phyloP scores from a whole-genome alignment of 208 protist species.

The Phytomonas serpens region DNA sequence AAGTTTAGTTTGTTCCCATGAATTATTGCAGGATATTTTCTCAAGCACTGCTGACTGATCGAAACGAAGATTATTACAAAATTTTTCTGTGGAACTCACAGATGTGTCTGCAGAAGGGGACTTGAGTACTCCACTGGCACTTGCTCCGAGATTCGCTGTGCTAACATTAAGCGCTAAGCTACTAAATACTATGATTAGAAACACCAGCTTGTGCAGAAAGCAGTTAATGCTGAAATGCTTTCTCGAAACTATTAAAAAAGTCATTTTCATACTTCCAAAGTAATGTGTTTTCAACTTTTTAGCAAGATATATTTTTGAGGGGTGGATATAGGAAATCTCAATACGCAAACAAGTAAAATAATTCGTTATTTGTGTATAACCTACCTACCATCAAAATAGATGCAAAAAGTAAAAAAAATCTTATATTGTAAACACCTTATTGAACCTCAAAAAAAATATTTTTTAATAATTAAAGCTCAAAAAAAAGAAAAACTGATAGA shows the following conservation, averaged over 20 bases:
- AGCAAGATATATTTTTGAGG: background rate
- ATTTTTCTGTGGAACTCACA: background rate
- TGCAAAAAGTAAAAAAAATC: background rate
- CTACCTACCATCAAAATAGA: constrained; percentile 1
- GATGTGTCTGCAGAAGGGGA: background rate
- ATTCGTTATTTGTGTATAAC: background rate
- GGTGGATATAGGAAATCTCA: background rate
- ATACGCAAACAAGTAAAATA: background rate
- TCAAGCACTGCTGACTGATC: background rate
- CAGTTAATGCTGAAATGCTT: background rate
- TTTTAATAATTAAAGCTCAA: background rate
- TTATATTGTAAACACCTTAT: background rate
- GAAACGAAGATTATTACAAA: background rate
- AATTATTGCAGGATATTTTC: background rate
- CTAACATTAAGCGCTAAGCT: background rate
- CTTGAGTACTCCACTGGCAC: background rate
- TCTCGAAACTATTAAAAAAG: background rate
- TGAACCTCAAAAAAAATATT: constrained; percentile 1
- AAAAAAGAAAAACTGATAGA: background rate
- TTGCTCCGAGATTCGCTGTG: background rate
- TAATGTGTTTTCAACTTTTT: background rate
- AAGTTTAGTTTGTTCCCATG: background rate
- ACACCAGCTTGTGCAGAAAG: background rate
- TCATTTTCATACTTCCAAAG: background rate
- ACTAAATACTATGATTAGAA: background rate